phyloP scores from a whole-genome alignment of 257 asterid genomes.

The Nicotiana benthamiana region DNA sequence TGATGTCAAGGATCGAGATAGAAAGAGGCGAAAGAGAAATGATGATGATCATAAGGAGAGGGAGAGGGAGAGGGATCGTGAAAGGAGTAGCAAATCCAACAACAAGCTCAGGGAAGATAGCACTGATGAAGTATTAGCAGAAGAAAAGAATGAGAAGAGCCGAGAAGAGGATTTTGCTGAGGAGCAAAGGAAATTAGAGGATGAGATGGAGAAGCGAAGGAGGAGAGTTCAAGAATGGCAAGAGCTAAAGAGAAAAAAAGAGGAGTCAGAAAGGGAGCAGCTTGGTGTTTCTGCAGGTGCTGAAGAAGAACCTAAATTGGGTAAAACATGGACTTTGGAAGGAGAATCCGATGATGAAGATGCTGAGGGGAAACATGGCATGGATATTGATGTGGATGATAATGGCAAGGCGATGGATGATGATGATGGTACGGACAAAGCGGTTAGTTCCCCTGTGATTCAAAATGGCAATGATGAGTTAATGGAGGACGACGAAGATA shows the following conservation, averaged over 20 bases:
- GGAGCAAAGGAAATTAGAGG: slow-evolving; percentile 74
- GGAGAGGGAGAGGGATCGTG: slow-evolving; percentile 47
- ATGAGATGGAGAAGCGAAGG: slow-evolving; percentile 79
- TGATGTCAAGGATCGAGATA: slow-evolving; percentile 47
- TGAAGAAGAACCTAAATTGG: slow-evolving; percentile 50
- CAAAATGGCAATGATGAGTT: slow-evolving; percentile 31
- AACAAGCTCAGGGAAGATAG: slow-evolving; percentile 34
- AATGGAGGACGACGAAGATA: slow-evolving; percentile 49
- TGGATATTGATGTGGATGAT: slow-evolving; percentile 44
- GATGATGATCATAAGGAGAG: slow-evolving; percentile 31
- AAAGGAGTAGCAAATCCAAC: slow-evolving; percentile 28
- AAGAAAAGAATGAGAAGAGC: slow-evolving; percentile 31
- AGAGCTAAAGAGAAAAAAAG: slow-evolving; percentile 58
- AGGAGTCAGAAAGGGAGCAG: slow-evolving; percentile 63
- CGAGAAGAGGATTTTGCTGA: slow-evolving; percentile 73
- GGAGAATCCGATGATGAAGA: slow-evolving; percentile 94
- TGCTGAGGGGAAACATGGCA: slow-evolving; percentile 39
- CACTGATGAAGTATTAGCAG: slow-evolving; percentile 27
- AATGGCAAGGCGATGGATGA: slow-evolving; percentile 20
- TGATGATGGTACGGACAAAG: slow-evolving; percentile 28
- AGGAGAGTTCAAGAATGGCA: slow-evolving; percentile 97
- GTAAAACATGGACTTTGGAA: slow-evolving; percentile 83
- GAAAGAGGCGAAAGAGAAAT: slow-evolving; percentile 48
- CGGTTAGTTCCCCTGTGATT: slow-evolving; percentile 27
- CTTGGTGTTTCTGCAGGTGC: slow-evolving; percentile 41